Base-by-base conservation (phyloP, 2,329 filamentous ascomycete genomes). In the Cyphellophora attinorum region DNA sequence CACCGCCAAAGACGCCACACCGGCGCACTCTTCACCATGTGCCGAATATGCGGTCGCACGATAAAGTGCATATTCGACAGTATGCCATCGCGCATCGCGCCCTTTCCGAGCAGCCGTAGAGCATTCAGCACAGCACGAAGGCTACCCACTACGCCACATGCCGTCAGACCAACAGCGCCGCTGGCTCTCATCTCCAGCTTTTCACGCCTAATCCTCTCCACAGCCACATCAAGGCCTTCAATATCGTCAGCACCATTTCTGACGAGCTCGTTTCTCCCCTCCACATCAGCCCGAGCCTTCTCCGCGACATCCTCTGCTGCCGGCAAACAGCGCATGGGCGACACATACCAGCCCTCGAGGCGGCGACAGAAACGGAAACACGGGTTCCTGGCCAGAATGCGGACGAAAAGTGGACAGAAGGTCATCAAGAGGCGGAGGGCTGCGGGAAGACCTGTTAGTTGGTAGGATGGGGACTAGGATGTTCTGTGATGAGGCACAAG, bases 311-410 rank as follows among this genome's bases (percentile, higher is more conserved):
- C 62, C 5, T 51, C 54, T 3, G 55, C 67, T 5, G 57, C 52
- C 29, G 62, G 51, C 16, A 59, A 57, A 32, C 63, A 74, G 42
- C 63, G 74, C 43, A 34, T 39, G 32, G 39, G 27, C 11, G 57
- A 68, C 38, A 79, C 75, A 27, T 78, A 65, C 49, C 70, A 72
- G 36, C 73, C 74, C 6, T 74, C 68, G 33, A 70, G 76, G 42
- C 51, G 67, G 29, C 70, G 76, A 27, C 63, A 76, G 52, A 79
- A 79, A 59, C 62, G 75, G 42, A 63, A 74, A 47, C 70, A 75
- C 56, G 74, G 74, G 2, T 79, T 76, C 49, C 51, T 79, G 40
- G 58, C 66, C 6, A 55, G 75, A 47, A 44, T 74, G 41, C 60
- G 61, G 49, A 64, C 62, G 14, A 63, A 66, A 49, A 69, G 64